Conservation (phyloP, 768 basidiomycete genomes). For the Rhizopogon rudus region DNA sequence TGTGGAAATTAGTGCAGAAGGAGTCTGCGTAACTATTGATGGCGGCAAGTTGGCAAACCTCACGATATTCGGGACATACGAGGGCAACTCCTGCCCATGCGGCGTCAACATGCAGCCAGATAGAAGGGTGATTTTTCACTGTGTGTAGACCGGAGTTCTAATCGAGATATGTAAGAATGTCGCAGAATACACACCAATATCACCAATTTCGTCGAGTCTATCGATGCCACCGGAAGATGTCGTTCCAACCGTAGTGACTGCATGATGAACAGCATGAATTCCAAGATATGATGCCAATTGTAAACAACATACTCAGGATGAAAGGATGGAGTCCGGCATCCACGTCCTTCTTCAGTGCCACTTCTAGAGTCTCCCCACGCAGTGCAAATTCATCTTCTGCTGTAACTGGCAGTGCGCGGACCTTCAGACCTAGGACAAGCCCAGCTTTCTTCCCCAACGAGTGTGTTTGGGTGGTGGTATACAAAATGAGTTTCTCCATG, state of each 20-base stretch:
- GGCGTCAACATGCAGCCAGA: constrained; percentile 88
- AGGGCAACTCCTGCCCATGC: constrained; percentile 89
- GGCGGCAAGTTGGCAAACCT: constrained; percentile 51
- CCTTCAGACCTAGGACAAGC: too few species aligned
- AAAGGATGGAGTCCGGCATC: constrained; percentile 60
- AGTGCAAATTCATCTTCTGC: constrained; percentile 45
- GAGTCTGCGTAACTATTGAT: constrained; percentile 78
- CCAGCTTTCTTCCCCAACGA: too few species aligned
- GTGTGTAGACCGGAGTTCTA: neutral
- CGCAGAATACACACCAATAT: constrained; percentile 46
- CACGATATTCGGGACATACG: constrained; percentile 74
- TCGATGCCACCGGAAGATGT: constrained; percentile 91
- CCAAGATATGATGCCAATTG: neutral
- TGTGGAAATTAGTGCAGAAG: constrained; percentile 82
- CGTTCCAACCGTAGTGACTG: constrained; percentile 87
- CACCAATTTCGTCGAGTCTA: constrained; percentile 64
- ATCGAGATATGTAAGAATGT: neutral
- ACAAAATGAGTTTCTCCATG: too few species aligned
- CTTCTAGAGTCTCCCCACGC: constrained; percentile 53
- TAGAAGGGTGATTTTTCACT: constrained; percentile 58
- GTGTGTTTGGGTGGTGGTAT: too few species aligned
- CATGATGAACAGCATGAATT: neutral
- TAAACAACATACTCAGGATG: too few species aligned
- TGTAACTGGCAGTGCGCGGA: too few species aligned
- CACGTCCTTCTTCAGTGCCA: constrained; percentile 64